phyloP scores from a whole-genome alignment of 2,329 filamentous ascomycete species.

The Sclerotiophoma versabilis region DNA sequence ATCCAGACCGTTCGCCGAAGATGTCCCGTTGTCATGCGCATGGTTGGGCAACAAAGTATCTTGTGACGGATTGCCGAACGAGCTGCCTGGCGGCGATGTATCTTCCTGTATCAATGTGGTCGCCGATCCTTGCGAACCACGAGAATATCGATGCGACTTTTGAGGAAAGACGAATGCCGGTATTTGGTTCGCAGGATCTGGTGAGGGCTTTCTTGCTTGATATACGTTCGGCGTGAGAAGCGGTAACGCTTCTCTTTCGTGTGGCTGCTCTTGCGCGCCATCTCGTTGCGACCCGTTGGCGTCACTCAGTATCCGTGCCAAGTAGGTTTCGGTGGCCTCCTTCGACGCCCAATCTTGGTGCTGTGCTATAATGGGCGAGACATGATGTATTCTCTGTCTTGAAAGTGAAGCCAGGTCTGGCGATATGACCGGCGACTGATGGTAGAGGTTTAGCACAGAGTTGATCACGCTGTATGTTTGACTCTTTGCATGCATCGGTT shows the following conservation, averaged over 20 bases:
- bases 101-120: slow-evolving; percentile 45
- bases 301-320: slow-evolving; percentile 56
- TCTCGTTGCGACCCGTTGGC: slow-evolving; percentile 40
- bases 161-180: slow-evolving; percentile 49
- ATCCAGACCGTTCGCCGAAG: slow-evolving; percentile 31
- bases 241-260: slow-evolving; percentile 1
- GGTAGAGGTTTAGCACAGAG: slow-evolving; percentile 51
- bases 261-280: slow-evolving; percentile 12
- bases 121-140: slow-evolving; percentile 40
- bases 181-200: slow-evolving; percentile 36
- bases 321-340: slow-evolving; percentile 62
- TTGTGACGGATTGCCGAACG: slow-evolving; percentile 38
- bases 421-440: slow-evolving; percentile 47
- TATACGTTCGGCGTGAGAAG: slow-evolving; percentile 15
- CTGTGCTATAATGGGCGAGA: slow-evolving; percentile 62
- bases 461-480: slow-evolving; percentile 55
- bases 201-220: slow-evolving; percentile 18
- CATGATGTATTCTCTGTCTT: slow-evolving; percentile 52
- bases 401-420: slow-evolving; percentile 51
- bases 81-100: slow-evolving; percentile 43
- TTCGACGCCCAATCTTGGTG: slow-evolving; percentile 62
- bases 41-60: slow-evolving; percentile 48
- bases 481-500: slow-evolving; percentile 46
- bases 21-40: slow-evolving; percentile 34
- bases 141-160: slow-evolving; percentile 45